Base-by-base conservation (phyloP, 2,329 filamentous ascomycete species). In the Ceratocystis eucalypticola region DNA sequence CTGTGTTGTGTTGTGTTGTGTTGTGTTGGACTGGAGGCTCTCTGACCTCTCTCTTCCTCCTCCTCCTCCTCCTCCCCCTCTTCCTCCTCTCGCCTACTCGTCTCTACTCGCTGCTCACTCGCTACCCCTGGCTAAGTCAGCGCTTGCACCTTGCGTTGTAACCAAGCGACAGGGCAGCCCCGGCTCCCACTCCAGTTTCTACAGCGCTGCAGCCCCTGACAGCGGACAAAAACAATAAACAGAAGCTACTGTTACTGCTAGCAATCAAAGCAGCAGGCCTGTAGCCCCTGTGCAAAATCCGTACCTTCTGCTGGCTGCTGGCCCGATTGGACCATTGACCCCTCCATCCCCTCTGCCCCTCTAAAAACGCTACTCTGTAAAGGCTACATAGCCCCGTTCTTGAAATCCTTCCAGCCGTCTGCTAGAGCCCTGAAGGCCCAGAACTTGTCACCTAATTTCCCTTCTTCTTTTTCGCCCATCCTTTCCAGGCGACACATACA, bases 401-500 rank as follows among this genome's bases (percentile, higher is more conserved):
- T 10, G 12, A 37, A 20, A 30, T 59, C 53, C 28, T 33, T 20
- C 28, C 17, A 30, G 25, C 53, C 2, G 28, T 17, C 53, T n/a
- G 10, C 28, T 41, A 41, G 37, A 12, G 37, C 28, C 53, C 33
- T 25, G 15, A 59, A 37, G 66, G 53, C 66, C 65, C 41, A 67
- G 66, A 67, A 67, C 66, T 67, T 64, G 66, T 65, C 66, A 65
- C 62, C 53, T 67, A 67, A 67, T 67, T 67, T 67, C 66, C 66
- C 62, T 30, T 48, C 48, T 30, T 25, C 28, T 28, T 25, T 25
- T 55, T 55, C 65, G 50, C 48, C 37, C 59, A 55, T 22, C 25
- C 50, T 59, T 59, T 59, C 15, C 55, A 10, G 55, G 25, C 28
- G 10, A 20, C 37, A 41, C 37, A 41, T 3, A 15, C 37, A 15